phyloP scores from a whole-genome alignment of 2,329 filamentous ascomycete species.

The Alternaria metachromatica region DNA sequence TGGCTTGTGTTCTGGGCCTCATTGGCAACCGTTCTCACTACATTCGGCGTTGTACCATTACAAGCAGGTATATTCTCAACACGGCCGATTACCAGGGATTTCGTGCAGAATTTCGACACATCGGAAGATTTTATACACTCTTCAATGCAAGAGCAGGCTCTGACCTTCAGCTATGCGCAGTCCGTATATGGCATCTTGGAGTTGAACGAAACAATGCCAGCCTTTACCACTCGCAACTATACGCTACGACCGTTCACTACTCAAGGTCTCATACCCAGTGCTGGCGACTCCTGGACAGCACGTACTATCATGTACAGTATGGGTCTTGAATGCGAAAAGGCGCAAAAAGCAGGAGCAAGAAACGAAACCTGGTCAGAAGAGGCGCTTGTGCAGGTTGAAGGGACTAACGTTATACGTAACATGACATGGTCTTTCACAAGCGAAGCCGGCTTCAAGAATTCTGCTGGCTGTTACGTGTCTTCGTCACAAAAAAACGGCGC shows the following conservation, averaged over 20 bases:
- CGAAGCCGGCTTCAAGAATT: not conserved
- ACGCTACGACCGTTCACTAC: not conserved
- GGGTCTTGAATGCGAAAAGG: not conserved
- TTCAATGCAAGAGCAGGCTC: not conserved
- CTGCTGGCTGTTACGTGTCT: not conserved
- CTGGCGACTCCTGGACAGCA: not conserved
- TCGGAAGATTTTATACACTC: not conserved
- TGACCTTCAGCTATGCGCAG: not conserved
- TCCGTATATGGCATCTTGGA: not conserved
- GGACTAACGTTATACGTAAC: not conserved
- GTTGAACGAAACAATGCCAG: not conserved
- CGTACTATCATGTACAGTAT: not conserved
- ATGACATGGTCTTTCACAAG: not conserved
- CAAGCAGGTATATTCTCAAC: not conserved
- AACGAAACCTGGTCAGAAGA: not conserved
- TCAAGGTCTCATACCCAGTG: not conserved
- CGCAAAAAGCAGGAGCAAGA: not conserved
- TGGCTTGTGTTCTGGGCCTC: not conserved
- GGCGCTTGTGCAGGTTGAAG: not conserved
- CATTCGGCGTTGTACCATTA: not conserved
- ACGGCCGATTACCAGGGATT: not conserved
- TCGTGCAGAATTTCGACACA: not conserved
- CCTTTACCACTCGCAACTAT: not conserved
- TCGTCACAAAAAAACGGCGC: not conserved
- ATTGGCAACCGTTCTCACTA: not conserved